Conservation (phyloP, 176 grass and related monocot species). For the Rhynchospora pubera region DNA sequence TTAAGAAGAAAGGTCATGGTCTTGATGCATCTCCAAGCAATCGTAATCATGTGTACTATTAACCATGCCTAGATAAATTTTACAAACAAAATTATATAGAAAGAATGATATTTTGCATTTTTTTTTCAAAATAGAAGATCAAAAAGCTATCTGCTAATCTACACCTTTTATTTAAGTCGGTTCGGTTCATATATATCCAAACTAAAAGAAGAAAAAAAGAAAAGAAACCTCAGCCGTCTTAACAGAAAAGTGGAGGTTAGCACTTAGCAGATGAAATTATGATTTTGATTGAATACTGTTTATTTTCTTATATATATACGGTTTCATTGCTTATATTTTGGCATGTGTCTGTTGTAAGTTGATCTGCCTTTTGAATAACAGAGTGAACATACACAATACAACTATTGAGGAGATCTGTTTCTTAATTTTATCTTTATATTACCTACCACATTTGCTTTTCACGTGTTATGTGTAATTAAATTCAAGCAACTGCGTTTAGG, state of each 20-base stretch:
- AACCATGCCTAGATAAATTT: background rate
- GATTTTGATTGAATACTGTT: conserved; percentile 8
- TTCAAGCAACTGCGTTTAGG: background rate
- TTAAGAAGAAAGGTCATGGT: conserved; percentile 46
- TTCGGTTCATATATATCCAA: background rate
- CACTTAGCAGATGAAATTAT: background rate
- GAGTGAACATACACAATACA: background rate
- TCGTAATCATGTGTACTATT: background rate
- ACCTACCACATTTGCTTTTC: background rate
- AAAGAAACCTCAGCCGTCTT: background rate
- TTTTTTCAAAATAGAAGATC: background rate
- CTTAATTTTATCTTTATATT: background rate
- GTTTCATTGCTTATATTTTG: background rate
- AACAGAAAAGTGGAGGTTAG: background rate
- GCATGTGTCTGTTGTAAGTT: background rate
- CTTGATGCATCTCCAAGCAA: conserved; percentile 3
- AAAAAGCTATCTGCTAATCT: background rate
- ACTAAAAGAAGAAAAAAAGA: background rate
- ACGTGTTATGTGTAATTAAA: background rate
- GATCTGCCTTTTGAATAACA: background rate
- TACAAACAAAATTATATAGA: background rate
- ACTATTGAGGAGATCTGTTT: background rate
- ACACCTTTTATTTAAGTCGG: conserved; percentile 1
- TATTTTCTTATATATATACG: background rate
- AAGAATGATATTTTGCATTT: conserved; percentile 13